Percentiles rank a stretch among this genome's conserved stretches.
Evolutionary conservation across 2,329 filamentous ascomycete genomes (phyloP).

Genomic region (Xylariaceae sp.): DNA sequence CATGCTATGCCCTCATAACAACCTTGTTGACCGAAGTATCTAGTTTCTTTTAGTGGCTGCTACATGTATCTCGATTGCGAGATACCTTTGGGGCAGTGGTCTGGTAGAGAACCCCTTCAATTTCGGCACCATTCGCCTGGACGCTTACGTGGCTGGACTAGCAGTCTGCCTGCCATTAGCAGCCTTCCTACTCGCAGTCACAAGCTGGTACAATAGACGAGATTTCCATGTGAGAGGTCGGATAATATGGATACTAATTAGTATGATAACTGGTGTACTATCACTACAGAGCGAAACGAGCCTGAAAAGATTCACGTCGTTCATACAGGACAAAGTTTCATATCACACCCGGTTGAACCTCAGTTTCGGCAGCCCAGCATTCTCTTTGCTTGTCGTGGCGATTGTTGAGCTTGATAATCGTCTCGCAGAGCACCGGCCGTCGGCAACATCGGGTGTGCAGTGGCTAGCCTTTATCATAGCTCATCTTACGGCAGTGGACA

Average conservation of each 20-base stretch:
- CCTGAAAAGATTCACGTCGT: slow-evolving; percentile 20
- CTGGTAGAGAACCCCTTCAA: slow-evolving; percentile 20
- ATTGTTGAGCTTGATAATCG: slow-evolving; percentile 30
- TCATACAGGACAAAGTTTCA: slow-evolving; percentile 14
- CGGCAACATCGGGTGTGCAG: slow-evolving; percentile 24
- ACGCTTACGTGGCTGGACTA: slow-evolving; percentile 23
- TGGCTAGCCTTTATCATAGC: slow-evolving; percentile 28
- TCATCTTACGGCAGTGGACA: slow-evolving; percentile 22
- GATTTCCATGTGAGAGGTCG: slow-evolving; percentile 27
- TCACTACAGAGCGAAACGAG: slow-evolving; percentile 25
- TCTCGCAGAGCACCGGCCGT: slow-evolving; percentile 23
- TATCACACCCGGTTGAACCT: slow-evolving; percentile 6
- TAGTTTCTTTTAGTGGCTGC: slow-evolving; percentile 25
- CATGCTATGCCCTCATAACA: not conserved
- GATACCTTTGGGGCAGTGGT: slow-evolving; percentile 23
- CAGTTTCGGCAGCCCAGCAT: slow-evolving; percentile 19
- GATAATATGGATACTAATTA: slow-evolving; percentile 19
- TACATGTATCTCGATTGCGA: slow-evolving; percentile 21
- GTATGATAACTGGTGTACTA: slow-evolving; percentile 16
- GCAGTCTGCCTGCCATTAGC: slow-evolving; percentile 23
- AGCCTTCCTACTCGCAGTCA: slow-evolving; percentile 20
- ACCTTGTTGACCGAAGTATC: slow-evolving; percentile 7
- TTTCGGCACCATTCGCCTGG: slow-evolving; percentile 9
- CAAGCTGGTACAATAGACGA: slow-evolving; percentile 28
- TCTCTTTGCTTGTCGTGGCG: slow-evolving; percentile 19